Conservation (phyloP, 352 stramenopile species). For the Phytophthora cajani region DNA sequence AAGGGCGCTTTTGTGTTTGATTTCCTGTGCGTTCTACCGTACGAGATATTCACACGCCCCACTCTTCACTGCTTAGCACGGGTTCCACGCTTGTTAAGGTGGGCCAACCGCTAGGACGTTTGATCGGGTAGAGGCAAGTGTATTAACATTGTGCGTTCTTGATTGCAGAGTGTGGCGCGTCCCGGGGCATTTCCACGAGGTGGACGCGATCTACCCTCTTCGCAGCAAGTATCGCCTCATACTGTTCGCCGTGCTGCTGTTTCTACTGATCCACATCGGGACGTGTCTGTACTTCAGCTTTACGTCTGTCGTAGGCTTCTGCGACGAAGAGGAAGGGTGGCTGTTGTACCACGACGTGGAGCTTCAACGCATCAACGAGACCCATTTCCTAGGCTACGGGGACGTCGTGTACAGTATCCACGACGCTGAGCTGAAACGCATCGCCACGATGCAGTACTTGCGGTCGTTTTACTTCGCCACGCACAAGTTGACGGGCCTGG, state of each 20-base stretch:
- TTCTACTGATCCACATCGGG: slow-evolving; percentile 42
- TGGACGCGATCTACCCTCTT: slow-evolving; percentile 26
- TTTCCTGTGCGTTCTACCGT: slow-evolving; percentile 47
- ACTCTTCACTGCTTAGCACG: slow-evolving; percentile 18
- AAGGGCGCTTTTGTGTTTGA: slow-evolving; percentile 37
- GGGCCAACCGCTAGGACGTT: not conserved
- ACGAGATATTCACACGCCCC: slow-evolving; percentile 29
- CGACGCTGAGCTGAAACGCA: slow-evolving; percentile 12
- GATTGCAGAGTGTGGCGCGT: slow-evolving; percentile 40
- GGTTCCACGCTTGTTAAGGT: slow-evolving; percentile 27
- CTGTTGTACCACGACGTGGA: slow-evolving; percentile 35
- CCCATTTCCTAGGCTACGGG: slow-evolving; percentile 8
- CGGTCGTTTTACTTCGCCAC: slow-evolving; percentile 53
- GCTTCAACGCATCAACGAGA: slow-evolving; percentile 25
- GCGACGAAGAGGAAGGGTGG: slow-evolving; percentile 30
- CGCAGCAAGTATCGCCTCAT: slow-evolving; percentile 25
- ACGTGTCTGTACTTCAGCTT: slow-evolving; percentile 47
- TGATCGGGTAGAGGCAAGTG: not conserved
- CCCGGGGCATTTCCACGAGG: slow-evolving; percentile 37
- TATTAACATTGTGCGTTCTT: not conserved
- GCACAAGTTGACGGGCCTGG: slow-evolving; percentile 45
- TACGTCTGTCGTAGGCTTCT: slow-evolving; percentile 39
- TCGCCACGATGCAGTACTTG: slow-evolving; percentile 47
- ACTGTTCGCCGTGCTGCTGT: slow-evolving; percentile 25
- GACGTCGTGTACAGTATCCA: slow-evolving; percentile 10